Conservation (phyloP, 371 early-diverging fungal species). For the Rhizopus delemar region DNA sequence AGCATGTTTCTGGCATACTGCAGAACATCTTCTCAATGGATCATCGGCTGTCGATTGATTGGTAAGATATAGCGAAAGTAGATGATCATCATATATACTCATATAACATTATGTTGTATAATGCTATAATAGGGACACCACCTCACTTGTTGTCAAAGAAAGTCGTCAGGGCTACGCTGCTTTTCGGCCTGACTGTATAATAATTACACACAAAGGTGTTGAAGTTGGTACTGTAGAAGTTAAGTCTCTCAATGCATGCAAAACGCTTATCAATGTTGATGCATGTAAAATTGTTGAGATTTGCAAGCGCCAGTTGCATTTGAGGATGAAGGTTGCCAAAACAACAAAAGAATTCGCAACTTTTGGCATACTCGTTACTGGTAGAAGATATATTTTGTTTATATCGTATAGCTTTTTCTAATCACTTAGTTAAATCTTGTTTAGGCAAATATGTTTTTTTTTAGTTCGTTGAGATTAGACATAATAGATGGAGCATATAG, state of each 20-base stretch:
- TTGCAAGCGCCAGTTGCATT: constrained; percentile 14
- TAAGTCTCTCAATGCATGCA: constrained; percentile 5
- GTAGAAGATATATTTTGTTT: constrained; percentile 12
- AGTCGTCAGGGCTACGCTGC: constrained; percentile 2
- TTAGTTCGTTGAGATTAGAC: constrained; percentile 8
- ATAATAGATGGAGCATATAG: constrained; percentile 3
- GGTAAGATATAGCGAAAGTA: no score
- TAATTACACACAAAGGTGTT: constrained; percentile 5
- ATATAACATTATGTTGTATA: no score
- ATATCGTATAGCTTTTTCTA: constrained; percentile 7
- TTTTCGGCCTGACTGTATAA: constrained; percentile 11
- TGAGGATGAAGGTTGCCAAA: constrained; percentile 17
- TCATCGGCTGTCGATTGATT: no score
- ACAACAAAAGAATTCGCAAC: constrained; percentile 6
- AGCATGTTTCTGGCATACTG: no score
- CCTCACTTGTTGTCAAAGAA: constrained; percentile 6
- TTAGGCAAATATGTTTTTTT: constrained; percentile 10
- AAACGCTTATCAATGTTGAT: constrained; percentile 5
- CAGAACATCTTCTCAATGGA: no score
- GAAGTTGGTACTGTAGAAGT: constrained; percentile 16
- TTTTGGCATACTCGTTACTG: not conserved
- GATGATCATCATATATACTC: no score
- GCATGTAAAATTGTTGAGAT: constrained; percentile 14
- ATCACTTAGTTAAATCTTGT: constrained; percentile 4
- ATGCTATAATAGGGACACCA: not conserved